These are phyloP conservation scores for Euphrasia confusa DNA, from an alignment of 257 asterid species.

Conservation along the genomic window DNA sequence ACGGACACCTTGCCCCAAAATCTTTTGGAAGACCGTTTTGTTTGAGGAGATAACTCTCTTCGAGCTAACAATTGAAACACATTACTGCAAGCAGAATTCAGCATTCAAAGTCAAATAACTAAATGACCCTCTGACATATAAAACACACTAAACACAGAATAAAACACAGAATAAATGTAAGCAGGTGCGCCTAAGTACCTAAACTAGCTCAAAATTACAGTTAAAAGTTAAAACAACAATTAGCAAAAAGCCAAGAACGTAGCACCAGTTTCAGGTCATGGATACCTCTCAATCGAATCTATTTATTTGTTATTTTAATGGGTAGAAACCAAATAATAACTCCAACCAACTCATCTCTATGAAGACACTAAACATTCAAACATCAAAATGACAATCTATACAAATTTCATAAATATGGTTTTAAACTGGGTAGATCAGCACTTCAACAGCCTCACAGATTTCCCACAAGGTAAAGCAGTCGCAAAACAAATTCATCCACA, in stretches of 20 bases:
- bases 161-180: not conserved
- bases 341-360: not conserved
- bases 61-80: constrained; percentile 64
- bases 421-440: not conserved
- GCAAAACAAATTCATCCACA: constrained; percentile 4
- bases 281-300: not conserved
- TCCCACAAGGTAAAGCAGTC: not conserved
- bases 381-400: not conserved
- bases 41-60: constrained; percentile 80
- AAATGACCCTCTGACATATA: not conserved
- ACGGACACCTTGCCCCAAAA: constrained; percentile 62
- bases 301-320: not conserved
- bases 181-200: constrained; percentile 10
- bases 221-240: not conserved
- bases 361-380: not conserved
- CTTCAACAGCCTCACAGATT: not conserved
- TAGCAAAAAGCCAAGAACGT: not conserved
- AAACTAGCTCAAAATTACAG: constrained; percentile 14
- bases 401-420: not conserved
- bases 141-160: too few species aligned
- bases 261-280: not conserved
- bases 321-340: not conserved
- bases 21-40: constrained; percentile 60
- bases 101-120: constrained; percentile 24
- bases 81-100: constrained; percentile 49